These are phyloP conservation scores for Podospora pseudopauciseta DNA, from an alignment of 495 filamentous ascomycete species.

Conservation along the genomic window DNA sequence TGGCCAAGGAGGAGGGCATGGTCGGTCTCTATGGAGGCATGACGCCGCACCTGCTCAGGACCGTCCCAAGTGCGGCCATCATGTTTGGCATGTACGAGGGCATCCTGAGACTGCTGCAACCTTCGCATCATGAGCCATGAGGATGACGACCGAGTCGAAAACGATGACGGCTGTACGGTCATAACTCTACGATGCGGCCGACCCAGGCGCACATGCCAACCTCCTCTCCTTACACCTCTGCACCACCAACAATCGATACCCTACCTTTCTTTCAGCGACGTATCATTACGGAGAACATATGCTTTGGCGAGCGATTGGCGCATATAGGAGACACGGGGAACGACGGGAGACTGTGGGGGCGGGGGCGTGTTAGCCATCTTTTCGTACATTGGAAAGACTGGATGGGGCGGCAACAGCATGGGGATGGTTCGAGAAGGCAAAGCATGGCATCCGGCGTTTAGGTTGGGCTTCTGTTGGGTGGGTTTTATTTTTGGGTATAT, in stretches of 20 bases:
- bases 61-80: constrained; percentile 83
- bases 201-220: too few species aligned
- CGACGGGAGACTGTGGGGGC: too few species aligned
- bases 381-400: too few species aligned
- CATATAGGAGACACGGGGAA: neutral
- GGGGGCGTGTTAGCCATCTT: too few species aligned
- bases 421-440: neutral
- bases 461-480: neutral
- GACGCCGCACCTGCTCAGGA: constrained; percentile 80
- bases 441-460: neutral
- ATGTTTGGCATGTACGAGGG: constrained; percentile 91
- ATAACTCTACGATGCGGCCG: too few species aligned
- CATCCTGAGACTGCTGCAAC: constrained; percentile 58
- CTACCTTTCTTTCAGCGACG: neutral
- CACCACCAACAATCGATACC: too few species aligned
- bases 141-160: too few species aligned
- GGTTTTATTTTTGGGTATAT: neutral
- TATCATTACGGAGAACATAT: neutral
- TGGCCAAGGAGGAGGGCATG: constrained; percentile 83
- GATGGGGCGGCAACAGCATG: neutral
- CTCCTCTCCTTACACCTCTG: too few species aligned
- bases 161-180: neutral
- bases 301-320: neutral
- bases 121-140: constrained; percentile 4
- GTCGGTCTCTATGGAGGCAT: constrained; percentile 78